Base-by-base conservation (phyloP, 202 grass and related monocot genomes). In the Carex arenaria region DNA sequence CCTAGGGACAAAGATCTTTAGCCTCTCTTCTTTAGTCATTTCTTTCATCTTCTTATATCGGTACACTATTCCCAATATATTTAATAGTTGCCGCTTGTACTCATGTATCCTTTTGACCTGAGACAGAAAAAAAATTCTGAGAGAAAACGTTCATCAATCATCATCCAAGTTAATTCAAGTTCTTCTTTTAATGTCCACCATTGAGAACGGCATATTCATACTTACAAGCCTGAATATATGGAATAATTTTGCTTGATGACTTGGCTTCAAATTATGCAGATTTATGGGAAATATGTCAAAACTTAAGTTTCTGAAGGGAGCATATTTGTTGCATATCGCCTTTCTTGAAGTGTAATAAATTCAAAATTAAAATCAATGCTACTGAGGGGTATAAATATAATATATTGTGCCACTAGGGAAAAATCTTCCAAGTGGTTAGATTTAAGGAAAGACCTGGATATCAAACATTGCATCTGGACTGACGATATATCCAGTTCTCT, bases 31-130 rank as follows among this genome's bases (percentile, higher is more conserved):
- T 71, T 79, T 78, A 67, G 86, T 89, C 96, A 96, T 94, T 89
- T 94, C 96, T 92, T 96, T 99, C 93, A 96, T 99, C 81, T 99
- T 96, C 87, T 94, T 99, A 72, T 99, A 99, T 18, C 96, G 89
- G 69, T 99, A 96, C 67, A 99, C 90, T 76, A 99, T 99, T 87
- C 96, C 93, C 62, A 99, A 86, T 82, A 99, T 94, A 86, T 99
- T 99, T 89, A 99, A 47, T 64, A 99, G 61, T 38, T 99, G 96
- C 23, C 96, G 51, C 78, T 99, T 99, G 83, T 99, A 99, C 79
- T 99, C 96, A 89, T 99, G 96, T 68, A 99, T 99, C 70, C 96
- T 88, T 87, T 99, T 99, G 72, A 99, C 91, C 96, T 99, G 85
- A 81, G 80, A 57, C 49, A 79, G 14, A 68, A 31, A 59, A 34